These are phyloP conservation scores for Cladosporium sp. DNA, from an alignment of 2,329 filamentous ascomycete genomes.

Conservation along the genomic window DNA sequence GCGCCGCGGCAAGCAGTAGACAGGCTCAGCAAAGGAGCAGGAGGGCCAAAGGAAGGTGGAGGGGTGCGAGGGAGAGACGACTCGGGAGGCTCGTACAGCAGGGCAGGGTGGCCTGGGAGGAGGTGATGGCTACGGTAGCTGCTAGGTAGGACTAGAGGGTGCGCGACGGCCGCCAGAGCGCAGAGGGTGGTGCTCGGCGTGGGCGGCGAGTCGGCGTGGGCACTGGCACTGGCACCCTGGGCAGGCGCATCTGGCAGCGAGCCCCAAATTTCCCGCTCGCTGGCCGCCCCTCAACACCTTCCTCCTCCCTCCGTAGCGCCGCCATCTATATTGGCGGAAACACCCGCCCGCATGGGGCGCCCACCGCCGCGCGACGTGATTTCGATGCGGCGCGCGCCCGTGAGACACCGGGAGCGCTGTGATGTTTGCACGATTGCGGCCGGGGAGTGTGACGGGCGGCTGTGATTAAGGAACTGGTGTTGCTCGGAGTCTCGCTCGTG, in stretches of 20 bases:
- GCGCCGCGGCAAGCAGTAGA: slow-evolving; percentile 1
- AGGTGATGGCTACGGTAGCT: too few species aligned
- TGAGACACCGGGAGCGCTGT: too few species aligned
- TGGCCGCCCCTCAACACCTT: slow-evolving; percentile 3
- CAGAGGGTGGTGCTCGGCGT: neutral
- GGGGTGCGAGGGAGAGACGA: slow-evolving; percentile 2
- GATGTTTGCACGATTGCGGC: too few species aligned
- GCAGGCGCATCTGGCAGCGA: slow-evolving; percentile 1
- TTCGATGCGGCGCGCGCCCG: too few species aligned
- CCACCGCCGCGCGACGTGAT: neutral
- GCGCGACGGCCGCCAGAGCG: too few species aligned
- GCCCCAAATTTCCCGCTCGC: neutral
- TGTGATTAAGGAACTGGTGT: neutral
- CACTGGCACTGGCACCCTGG: too few species aligned
- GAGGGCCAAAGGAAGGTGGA: slow-evolving; percentile 4
- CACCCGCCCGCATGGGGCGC: neutral
- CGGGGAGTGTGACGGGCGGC: too few species aligned
- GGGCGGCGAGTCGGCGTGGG: slow-evolving; percentile 1
- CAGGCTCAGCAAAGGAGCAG: neutral
- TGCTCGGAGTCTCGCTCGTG: too few species aligned
- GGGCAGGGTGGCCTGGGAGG: neutral
- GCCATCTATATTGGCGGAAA: too few species aligned
- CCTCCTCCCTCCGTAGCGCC: too few species aligned
- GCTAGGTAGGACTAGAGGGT: too few species aligned
- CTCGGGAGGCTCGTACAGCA: too few species aligned